A percentile compares a stretch with the other conserved stretches of the same genome.
phyloP scores from a whole-genome alignment of 192 early-diverging fungal genomes.

The Gigaspora rosea region DNA sequence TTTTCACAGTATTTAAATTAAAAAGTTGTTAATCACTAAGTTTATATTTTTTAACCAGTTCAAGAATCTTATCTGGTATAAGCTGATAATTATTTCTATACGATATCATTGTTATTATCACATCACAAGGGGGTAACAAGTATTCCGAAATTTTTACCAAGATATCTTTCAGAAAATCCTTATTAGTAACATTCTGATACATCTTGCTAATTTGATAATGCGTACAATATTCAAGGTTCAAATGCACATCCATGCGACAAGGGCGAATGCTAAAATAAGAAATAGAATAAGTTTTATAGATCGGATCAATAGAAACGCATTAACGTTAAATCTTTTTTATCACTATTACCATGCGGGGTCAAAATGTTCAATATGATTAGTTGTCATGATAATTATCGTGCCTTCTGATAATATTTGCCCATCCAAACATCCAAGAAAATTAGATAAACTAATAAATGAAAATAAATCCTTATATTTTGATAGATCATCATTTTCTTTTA shows the following conservation, averaged over 20 bases:
- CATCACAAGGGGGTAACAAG: too few relatives aligned
- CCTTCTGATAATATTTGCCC: conserved; percentile 60
- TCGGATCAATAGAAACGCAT: conserved; percentile 43
- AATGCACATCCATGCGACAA: too few relatives aligned
- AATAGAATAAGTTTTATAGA: too few relatives aligned
- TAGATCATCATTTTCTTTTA: not conserved
- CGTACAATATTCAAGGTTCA: conserved; percentile 37
- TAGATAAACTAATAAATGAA: conserved; percentile 43
- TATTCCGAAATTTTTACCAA: too few relatives aligned
- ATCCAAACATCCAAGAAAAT: conserved; percentile 58
- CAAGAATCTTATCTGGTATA: too few relatives aligned
- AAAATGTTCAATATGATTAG: conserved; percentile 60
- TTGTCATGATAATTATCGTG: conserved; percentile 65
- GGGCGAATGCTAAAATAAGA: too few relatives aligned
- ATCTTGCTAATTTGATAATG: conserved; percentile 60
- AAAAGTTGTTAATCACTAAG: too few relatives aligned
- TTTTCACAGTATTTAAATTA: too few relatives aligned
- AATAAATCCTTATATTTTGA: not conserved
- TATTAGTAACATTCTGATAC: conserved; percentile 32
- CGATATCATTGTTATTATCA: too few relatives aligned
- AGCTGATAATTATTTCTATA: too few relatives aligned
- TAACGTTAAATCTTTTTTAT: conserved; percentile 67
- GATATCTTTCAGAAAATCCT: too few relatives aligned
- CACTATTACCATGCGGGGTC: conserved; percentile 62
- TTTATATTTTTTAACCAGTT: too few relatives aligned